Evolutionary conservation across 179 eudicot genomes (phyloP).

Genomic region (Beta corolliflora): DNA sequence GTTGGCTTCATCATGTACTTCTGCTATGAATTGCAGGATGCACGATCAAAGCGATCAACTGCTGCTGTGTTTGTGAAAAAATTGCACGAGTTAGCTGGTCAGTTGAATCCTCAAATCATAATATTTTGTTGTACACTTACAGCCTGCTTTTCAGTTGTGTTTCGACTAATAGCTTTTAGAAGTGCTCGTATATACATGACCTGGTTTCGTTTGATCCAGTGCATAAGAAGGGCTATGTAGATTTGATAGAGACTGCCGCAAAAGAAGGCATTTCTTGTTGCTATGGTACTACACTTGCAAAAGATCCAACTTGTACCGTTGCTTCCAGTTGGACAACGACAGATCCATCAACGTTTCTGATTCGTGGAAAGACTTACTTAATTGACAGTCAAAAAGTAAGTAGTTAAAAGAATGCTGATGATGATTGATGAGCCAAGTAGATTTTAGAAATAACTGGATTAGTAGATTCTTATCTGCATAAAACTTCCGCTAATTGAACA

Average conservation of each 20-base stretch:
- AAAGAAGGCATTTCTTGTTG: slow-evolving; percentile 34
- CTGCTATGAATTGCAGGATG: slow-evolving; percentile 43
- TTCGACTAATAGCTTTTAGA: background rate
- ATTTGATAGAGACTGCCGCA: slow-evolving; percentile 36
- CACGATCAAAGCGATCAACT: slow-evolving; percentile 50
- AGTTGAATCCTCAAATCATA: slow-evolving; percentile 11
- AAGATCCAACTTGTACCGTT: slow-evolving; percentile 36
- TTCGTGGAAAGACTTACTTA: slow-evolving; percentile 43
- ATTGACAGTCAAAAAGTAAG: slow-evolving; percentile 42
- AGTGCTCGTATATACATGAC: background rate
- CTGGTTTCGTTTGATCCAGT: slow-evolving; percentile 28
- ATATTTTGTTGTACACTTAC: background rate
- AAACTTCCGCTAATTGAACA: background rate
- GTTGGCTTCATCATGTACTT: slow-evolving; percentile 4
- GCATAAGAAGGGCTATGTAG: slow-evolving; percentile 50
- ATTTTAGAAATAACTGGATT: background rate
- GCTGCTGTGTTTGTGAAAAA: slow-evolving; percentile 73
- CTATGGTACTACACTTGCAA: slow-evolving; percentile 43
- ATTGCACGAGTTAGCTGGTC: slow-evolving; percentile 74
- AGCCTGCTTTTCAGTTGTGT: background rate
- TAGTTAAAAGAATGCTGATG: background rate
- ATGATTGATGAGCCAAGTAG: background rate
- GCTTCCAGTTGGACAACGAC: slow-evolving; percentile 42
- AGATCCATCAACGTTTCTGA: slow-evolving; percentile 45
- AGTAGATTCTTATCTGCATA: background rate